These are phyloP conservation scores for Peronospora farinosa DNA, from an alignment of 352 stramenopile genomes.

Conservation along the genomic window DNA sequence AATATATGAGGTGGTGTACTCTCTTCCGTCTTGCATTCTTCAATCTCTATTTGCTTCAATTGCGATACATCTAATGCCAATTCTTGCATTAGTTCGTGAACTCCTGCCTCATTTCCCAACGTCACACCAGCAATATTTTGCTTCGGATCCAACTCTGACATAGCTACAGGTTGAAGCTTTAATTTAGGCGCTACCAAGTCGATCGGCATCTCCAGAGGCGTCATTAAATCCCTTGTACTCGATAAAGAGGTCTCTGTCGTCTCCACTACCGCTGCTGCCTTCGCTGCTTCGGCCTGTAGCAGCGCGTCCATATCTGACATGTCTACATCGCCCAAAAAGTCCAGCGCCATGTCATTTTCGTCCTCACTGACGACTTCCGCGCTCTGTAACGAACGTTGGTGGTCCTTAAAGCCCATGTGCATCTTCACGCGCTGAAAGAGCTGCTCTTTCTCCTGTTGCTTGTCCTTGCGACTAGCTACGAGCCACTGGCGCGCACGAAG, in stretches of 20 bases:
- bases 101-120: slow-evolving; percentile 34
- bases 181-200: slow-evolving; percentile 20
- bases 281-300: slow-evolving; percentile 34
- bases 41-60: slow-evolving; percentile 12
- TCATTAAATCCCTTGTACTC: slow-evolving; percentile 14
- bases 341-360: slow-evolving; percentile 33
- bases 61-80: slow-evolving; percentile 40
- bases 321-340: slow-evolving; percentile 52
- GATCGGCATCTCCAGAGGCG: slow-evolving; percentile 32
- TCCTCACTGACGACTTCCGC: slow-evolving; percentile 24
- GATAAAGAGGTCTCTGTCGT: neutral
- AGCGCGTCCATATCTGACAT: slow-evolving; percentile 47
- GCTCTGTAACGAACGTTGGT: slow-evolving; percentile 30
- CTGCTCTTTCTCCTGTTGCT: slow-evolving; percentile 8
- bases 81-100: slow-evolving; percentile 47
- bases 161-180: slow-evolving; percentile 9
- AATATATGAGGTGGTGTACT: slow-evolving; percentile 35
- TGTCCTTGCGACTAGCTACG: slow-evolving; percentile 7
- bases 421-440: slow-evolving; percentile 31
- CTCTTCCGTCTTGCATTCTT: slow-evolving; percentile 55
- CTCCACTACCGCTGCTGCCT: neutral
- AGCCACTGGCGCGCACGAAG: slow-evolving; percentile 38
- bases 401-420: slow-evolving; percentile 41
- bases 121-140: slow-evolving; percentile 10
- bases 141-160: slow-evolving; percentile 22